Conservation (phyloP, 2,329 filamentous ascomycete species). For the Penicillium glabrum region DNA sequence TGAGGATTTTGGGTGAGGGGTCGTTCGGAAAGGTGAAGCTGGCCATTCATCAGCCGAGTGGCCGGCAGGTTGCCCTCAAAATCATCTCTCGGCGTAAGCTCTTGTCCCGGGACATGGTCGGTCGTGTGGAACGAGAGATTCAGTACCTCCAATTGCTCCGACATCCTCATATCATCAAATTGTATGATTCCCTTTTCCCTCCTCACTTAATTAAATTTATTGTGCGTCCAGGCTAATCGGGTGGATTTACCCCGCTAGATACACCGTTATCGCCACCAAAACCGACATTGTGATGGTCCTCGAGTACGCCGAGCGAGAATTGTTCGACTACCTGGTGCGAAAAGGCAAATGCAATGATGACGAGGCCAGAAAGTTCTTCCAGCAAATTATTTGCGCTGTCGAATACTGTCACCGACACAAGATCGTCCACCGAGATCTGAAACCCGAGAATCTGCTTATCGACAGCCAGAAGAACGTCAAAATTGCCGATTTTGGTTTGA, state of each 20-base stretch:
- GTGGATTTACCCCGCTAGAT: constrained; percentile 52
- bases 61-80: constrained; percentile 95
- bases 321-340: constrained; percentile 97
- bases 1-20: constrained; percentile 89
- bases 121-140: constrained; percentile 94
- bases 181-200: constrained; percentile 54
- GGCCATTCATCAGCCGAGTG: constrained; percentile 85
- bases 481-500: constrained; percentile 97
- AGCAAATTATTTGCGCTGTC: constrained; percentile 97
- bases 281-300: constrained; percentile 98
- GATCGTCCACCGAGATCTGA: constrained; percentile 95
- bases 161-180: constrained; percentile 98
- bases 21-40: constrained; percentile 99
- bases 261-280: constrained; percentile 93
- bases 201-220: not conserved
- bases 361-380: constrained; percentile 96
- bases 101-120: constrained; percentile 96
- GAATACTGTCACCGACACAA: constrained; percentile 99
- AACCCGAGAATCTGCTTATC: constrained; percentile 93
- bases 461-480: constrained; percentile 97
- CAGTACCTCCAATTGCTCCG: constrained; percentile 94
- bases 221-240: constrained; percentile 15
- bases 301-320: constrained; percentile 92
- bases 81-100: constrained; percentile 96
- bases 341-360: constrained; percentile 88